Base-by-base conservation (phyloP, 1,284 basidiomycete species). In the Boletus subluridellus region DNA sequence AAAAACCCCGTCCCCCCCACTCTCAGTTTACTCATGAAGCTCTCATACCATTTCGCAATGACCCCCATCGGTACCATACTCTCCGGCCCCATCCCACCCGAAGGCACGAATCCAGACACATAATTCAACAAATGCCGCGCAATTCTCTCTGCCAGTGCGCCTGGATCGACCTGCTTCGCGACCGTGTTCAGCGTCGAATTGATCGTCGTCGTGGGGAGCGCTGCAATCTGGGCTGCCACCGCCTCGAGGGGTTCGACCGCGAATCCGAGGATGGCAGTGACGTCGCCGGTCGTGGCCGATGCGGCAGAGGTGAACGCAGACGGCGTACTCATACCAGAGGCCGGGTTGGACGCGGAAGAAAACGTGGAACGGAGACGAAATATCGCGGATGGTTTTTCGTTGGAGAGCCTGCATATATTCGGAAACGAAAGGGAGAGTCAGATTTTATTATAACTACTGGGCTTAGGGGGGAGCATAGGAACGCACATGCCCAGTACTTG, bases 311-410 rank as follows among this genome's bases (percentile, higher is more conserved):
- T 76, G 77, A 89, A 81, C 50, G 83, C 77, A 63, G 82, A 78
- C 65, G 86, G 80, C 46, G 83, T 72, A 57, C 79, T 68, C 66
- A 81, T 74, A 52, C 78, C 67, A 39, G 82, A 66, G 60, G 77
- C 60, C 49, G 80, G 74, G 32, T 82, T 72, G 24, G 79, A 77
- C 58, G 76, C 69, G 10, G 82, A 71, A n/a, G 78, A 76, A 73
- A 85, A 89, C 49, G 80, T 85, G 52, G 82, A 86, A 10, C 89
- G 84, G 17, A 96, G 80, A 17, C 92, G 89, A 77, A 95, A 96
- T 67, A 97, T 94, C 1, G 93, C 89, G 2, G 92, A 95, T 0
- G 94, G 94, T 69, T 95, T 95, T 24, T 90, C 86, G 71, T 95
- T 95, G 3, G 93, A 94, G 39, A 97, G 79, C 80, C 93, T 24